Conservation (phyloP, 169 alveolate genomes). For the Plasmodium ovale region DNA sequence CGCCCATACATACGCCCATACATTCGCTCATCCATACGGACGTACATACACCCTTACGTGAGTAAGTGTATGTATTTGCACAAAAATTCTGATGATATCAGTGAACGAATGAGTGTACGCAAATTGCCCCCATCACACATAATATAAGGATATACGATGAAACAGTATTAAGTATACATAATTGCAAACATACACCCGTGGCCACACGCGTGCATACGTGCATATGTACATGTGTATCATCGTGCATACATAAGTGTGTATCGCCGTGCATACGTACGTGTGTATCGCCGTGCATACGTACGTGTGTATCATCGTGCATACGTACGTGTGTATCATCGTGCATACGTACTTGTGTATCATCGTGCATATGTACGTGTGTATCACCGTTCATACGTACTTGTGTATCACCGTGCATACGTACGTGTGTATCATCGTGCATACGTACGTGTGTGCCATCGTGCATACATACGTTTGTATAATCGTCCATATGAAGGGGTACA, state of each 20-base stretch:
- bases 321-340: neutral
- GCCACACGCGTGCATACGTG: neutral
- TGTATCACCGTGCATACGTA: conserved; percentile 8
- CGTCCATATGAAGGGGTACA: too few relatives aligned
- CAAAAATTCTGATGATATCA: conserved; percentile 9
- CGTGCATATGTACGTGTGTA: neutral
- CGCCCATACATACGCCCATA: too few relatives aligned
- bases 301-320: neutral
- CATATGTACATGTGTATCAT: neutral
- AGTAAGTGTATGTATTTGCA: neutral
- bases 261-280: neutral
- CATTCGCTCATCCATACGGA: too few relatives aligned
- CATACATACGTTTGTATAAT: too few relatives aligned
- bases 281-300: neutral
- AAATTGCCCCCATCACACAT: neutral
- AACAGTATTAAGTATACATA: neutral
- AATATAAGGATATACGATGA: conserved; percentile 1
- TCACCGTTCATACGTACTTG: neutral
- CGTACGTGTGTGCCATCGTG: neutral
- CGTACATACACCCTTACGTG: too few relatives aligned
- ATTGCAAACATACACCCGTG: neutral
- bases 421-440: neutral
- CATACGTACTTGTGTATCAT: neutral
- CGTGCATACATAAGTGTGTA: neutral
- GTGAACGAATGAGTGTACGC: neutral